Evolutionary conservation across 176 grass and related monocot genomes (phyloP), one percentile per base, ranked within the genome.

Genomic region (Aegilops speltoides): DNA sequence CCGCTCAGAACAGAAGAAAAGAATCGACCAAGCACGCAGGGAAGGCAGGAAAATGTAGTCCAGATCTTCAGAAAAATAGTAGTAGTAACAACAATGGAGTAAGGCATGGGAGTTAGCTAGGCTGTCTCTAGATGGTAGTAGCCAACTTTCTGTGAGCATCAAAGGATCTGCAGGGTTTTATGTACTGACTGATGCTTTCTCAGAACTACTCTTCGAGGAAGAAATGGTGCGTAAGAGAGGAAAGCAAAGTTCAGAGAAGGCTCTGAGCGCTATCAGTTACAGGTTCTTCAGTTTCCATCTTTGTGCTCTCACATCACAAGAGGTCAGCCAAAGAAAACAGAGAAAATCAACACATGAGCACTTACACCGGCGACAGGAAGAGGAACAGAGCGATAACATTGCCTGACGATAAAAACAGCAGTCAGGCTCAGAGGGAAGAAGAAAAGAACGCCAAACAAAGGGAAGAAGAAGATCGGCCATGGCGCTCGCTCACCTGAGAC

Each of bases 371-470:
- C 12, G 93, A 93, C 25, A 95, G 86, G 82, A 95, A 95, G 57
- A 95, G 90, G 87, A 95, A 95, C 80, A 95, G 90, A 71, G 91
- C 93, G 50, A 92, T 93, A 84, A 92, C 86, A 93, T 95, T 93
- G 67, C 93, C 93, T 95, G 79, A 1, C 25, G n/a, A 45, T 62
- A 62, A 15, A 36, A 8, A 26, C 32, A 79, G 6, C 4, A 33
- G 12, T 80, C 37, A 78, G 36, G 2, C 5, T 26, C 7, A 9
- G 48, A n/a, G n/a, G n/a, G n/a, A n/a, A n/a, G n/a, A n/a, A n/a
- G n/a, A n/a, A n/a, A n/a, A 32, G 8, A 6, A 17, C 11, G 56
- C 4, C 20, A 67, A 52, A 78, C 57, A n/a, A 8, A 48, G 3
- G 28, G 16, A 60, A 74, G 33, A 11, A 9, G 64, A 41, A 28